Percentiles rank a stretch among this genome's conserved stretches.
Evolutionary conservation across 768 basidiomycete genomes (phyloP).

Genomic region (Trametes cingulata): DNA sequence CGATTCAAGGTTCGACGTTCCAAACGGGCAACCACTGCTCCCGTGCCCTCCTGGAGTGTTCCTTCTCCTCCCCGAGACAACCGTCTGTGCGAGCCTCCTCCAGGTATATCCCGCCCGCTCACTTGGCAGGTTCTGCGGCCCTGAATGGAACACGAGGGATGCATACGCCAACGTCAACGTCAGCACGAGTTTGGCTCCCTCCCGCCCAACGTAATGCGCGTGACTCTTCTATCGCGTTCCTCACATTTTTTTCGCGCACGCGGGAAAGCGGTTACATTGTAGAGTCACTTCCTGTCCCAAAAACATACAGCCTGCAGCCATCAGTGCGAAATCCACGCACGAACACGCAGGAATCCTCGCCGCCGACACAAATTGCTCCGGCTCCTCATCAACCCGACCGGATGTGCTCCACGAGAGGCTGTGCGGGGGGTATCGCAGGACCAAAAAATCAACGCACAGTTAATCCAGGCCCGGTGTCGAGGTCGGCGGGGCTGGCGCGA

Average conservation of each 20-base stretch:
- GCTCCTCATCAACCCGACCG: conserved; percentile 1
- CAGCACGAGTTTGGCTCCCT: background rate
- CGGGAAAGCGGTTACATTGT: background rate
- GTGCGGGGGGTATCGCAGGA: background rate
- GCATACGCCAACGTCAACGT: conserved; percentile 1
- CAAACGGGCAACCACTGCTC: background rate
- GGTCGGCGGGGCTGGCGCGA: conserved; percentile 44
- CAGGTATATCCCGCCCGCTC: background rate
- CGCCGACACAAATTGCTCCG: conserved; percentile 1
- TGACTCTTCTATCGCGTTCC: background rate
- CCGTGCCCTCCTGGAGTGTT: background rate
- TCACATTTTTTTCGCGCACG: background rate
- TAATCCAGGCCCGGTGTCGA: conserved; percentile 47
- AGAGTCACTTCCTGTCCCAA: background rate
- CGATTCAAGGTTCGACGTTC: background rate
- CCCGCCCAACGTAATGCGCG: background rate
- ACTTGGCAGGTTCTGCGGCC: background rate
- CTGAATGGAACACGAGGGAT: conserved; percentile 1
- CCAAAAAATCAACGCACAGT: conserved; percentile 5
- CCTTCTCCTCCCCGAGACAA: conserved; percentile 2
- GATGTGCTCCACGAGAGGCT: background rate
- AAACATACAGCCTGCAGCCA: conserved; percentile 11
- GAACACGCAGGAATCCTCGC: background rate
- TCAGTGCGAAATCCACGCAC: conserved; percentile 4
- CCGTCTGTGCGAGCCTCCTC: background rate